A percentile compares a stretch with the other conserved stretches of the same genome.
These are phyloP conservation scores for Aspergillus jensenii DNA, from an alignment of 2,329 filamentous ascomycete genomes.

Conservation along the genomic window DNA sequence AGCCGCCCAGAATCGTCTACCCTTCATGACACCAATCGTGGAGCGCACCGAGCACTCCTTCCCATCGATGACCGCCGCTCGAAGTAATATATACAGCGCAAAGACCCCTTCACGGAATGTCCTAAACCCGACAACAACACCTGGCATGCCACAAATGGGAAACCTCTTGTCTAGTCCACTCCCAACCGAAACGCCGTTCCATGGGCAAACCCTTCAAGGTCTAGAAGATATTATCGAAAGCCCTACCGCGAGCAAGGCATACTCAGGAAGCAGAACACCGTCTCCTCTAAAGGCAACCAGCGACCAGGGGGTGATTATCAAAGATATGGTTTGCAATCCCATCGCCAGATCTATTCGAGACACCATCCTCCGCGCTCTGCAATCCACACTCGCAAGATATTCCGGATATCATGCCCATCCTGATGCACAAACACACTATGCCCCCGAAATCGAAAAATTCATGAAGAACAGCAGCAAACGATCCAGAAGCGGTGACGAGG, in stretches of 20 bases:
- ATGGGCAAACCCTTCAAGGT: conserved; percentile 42
- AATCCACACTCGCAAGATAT: conserved; percentile 73
- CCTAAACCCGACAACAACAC: conserved; percentile 22
- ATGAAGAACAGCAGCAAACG: conserved; percentile 64
- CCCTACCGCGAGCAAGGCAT: conserved; percentile 38
- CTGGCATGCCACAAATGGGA: conserved; percentile 38
- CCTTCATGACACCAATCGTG: conserved; percentile 98
- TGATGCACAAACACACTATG: conserved; percentile 62
- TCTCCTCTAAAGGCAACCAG: conserved; percentile 19
- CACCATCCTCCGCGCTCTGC: conserved; percentile 71
- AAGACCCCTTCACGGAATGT: conserved; percentile 74
- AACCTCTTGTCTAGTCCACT: conserved; percentile 69
- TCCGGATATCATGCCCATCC: conserved; percentile 76
- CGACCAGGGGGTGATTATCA: conserved; percentile 66
- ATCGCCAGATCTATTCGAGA: conserved; percentile 73
- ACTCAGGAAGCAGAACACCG: conserved; percentile 22
- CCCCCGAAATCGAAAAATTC: conserved; percentile 77
- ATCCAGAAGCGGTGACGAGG: conserved; percentile 55
- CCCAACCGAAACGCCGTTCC: conserved; percentile 60
- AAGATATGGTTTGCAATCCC: conserved; percentile 83
- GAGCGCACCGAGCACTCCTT: conserved; percentile 91
- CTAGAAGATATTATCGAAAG: conserved; percentile 39
- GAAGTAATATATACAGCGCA: conserved; percentile 59
- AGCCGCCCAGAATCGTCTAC: conserved; percentile 83
- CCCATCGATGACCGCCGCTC: conserved; percentile 56